Evolutionary conservation across 345 rosid species (phyloP).

Genomic region (Arabis hirsuta): DNA sequence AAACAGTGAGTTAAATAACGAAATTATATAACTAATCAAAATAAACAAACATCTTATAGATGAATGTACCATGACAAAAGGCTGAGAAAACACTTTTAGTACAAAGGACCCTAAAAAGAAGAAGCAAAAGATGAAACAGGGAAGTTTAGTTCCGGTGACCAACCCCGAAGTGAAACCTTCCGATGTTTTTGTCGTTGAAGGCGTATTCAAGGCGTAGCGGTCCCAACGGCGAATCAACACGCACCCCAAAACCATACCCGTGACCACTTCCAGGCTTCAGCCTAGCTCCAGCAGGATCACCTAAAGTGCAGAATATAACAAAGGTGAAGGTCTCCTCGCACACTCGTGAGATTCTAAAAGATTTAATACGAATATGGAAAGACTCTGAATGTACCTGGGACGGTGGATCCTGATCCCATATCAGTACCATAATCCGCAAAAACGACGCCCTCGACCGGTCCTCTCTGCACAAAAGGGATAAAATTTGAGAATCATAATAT

Average conservation of each 20-base stretch:
- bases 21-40: conserved; percentile 3
- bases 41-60: conserved; percentile 19
- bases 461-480: conserved; percentile 56
- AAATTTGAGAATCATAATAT: conserved; percentile 17
- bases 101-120: not conserved
- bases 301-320: conserved; percentile 40
- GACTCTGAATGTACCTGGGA: conserved; percentile 62
- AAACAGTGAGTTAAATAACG: not conserved
- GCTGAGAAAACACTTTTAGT: not conserved
- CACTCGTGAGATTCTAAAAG: conserved; percentile 9
- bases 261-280: conserved; percentile 91
- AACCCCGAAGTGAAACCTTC: conserved; percentile 92
- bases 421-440: conserved; percentile 93
- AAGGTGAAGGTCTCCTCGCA: conserved; percentile 20
- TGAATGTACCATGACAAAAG: conserved; percentile 1
- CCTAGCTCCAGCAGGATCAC: conserved; percentile 98
- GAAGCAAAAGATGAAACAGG: not conserved
- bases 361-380: conserved; percentile 12
- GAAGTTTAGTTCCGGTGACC: conserved; percentile 65
- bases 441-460: conserved; percentile 83
- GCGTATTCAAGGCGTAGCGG: conserved; percentile 88
- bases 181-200: conserved; percentile 63
- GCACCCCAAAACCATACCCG: conserved; percentile 83
- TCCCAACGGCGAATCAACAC: conserved; percentile 88
- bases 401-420: conserved; percentile 79